A percentile compares a stretch with the other conserved stretches of the same genome.
These are phyloP conservation scores for Dicorynia guianensis DNA, from an alignment of 306 rosid genomes.

Conservation along the genomic window DNA sequence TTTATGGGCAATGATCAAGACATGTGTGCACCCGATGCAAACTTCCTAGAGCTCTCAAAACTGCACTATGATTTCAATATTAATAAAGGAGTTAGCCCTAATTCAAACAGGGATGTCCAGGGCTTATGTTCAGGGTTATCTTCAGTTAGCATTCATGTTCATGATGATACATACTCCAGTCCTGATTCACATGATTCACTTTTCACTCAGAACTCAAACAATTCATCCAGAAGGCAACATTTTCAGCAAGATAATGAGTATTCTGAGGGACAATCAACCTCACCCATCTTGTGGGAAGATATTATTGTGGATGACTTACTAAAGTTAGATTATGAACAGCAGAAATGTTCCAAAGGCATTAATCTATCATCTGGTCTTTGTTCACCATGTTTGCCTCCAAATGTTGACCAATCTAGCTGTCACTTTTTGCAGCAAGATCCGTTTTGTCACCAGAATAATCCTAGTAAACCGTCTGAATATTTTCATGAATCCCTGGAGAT, in stretches of 20 bases:
- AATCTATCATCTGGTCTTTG: conserved; percentile 34
- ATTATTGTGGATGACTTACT: conserved; percentile 45
- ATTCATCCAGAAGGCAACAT: conserved; percentile 38
- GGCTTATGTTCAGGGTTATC: conserved; percentile 48
- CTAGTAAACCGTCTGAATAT: conserved; percentile 31
- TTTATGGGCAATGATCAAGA: conserved; percentile 40
- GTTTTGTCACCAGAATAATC: conserved; percentile 40
- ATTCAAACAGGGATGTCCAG: conserved; percentile 41
- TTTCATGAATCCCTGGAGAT: conserved; percentile 28
- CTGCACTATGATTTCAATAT: conserved; percentile 31
- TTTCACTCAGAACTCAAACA: conserved; percentile 24
- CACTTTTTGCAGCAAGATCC: conserved; percentile 47
- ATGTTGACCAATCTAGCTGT: conserved; percentile 39
- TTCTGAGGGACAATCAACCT: conserved; percentile 46
- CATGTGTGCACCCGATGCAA: conserved; percentile 29
- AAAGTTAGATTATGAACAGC: conserved; percentile 37
- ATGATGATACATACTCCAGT: conserved; percentile 40
- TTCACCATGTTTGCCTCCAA: conserved; percentile 38
- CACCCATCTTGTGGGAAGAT: conserved; percentile 55
- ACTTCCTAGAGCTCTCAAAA: conserved; percentile 30
- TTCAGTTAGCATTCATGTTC: conserved; percentile 39
- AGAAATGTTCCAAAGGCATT: conserved; percentile 32
- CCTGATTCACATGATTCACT: conserved; percentile 36
- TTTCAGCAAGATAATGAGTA: conserved; percentile 43
- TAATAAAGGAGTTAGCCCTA: conserved; percentile 26